Evolutionary conservation across 257 asterid species (phyloP).

Genomic region (Agastache rugosa): DNA sequence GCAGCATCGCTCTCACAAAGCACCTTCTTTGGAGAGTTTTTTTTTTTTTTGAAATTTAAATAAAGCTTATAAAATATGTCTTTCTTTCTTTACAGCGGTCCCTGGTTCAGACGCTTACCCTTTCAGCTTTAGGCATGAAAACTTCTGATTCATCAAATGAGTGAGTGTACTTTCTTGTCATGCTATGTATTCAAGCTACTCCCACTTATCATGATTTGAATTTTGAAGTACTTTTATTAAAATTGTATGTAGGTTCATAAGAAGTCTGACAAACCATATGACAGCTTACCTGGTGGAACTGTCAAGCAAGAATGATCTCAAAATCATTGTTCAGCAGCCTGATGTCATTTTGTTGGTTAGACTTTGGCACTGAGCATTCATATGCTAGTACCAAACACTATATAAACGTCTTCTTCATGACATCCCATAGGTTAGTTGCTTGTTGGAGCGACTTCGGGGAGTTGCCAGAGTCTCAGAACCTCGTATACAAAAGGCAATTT

Average conservation of each 20-base stretch:
- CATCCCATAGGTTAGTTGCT: slow-evolving; percentile 76
- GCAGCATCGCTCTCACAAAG: not conserved
- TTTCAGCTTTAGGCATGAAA: slow-evolving; percentile 78
- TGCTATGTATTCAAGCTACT: slow-evolving; percentile 5
- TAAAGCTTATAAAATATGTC: slow-evolving; percentile 17
- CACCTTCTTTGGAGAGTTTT: not conserved
- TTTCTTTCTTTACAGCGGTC: slow-evolving; percentile 72
- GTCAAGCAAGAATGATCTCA: slow-evolving; percentile 73
- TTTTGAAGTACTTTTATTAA: slow-evolving; percentile 26
- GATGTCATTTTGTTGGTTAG: slow-evolving; percentile 80
- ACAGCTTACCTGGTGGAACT: slow-evolving; percentile 71
- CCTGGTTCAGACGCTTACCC: slow-evolving; percentile 82
- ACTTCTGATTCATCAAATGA: slow-evolving; percentile 62
- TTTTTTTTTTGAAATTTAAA: not conserved
- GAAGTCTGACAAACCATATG: slow-evolving; percentile 74
- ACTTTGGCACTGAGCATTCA: slow-evolving; percentile 29
- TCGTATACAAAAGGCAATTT: slow-evolving; percentile 82
- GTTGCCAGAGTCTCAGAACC: slow-evolving; percentile 95
- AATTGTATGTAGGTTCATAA: slow-evolving; percentile 62
- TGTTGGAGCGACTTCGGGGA: slow-evolving; percentile 97
- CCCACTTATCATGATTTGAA: slow-evolving; percentile 37
- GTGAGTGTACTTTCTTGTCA: slow-evolving; percentile 54
- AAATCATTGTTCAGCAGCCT: slow-evolving; percentile 81
- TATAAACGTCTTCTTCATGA: slow-evolving; percentile 34
- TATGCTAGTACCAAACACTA: slow-evolving; percentile 7